Base-by-base conservation (phyloP, 2,329 filamentous ascomycete species). In the Davidsoniella neocaledoniae region DNA sequence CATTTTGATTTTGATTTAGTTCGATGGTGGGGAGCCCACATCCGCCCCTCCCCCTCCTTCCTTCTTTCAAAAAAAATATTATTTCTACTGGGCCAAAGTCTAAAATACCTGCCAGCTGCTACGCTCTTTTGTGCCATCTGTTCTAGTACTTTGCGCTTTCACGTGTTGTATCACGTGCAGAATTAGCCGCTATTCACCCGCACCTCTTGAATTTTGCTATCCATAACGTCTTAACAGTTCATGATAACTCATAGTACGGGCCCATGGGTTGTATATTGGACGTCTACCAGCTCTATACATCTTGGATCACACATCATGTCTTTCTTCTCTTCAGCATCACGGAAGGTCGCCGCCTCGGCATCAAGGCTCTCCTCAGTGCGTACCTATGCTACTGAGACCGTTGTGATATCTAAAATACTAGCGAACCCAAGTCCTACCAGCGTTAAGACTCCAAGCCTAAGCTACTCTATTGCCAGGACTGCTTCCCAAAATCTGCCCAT, bases 391-490 rank as follows among this genome's bases (percentile, higher is more conserved):
- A 43, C 17, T 58, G 57, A 47, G 55, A 46, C 53, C 43, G 26
- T 54, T 12, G 51, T 48, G 16, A 53, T 56, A 9, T 46, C 53
- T 36, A 37, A 25, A 46, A 21, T 54, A 21, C 43, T 43, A 7
- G 23, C 44, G 21, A 56, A 56, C 48, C 52, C 55, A 25, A 23
- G 37, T 12, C 12, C 49, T 51, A 53, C 49, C 37, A 56, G 46
- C 55, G 58, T n/a, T 57, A 57, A 52, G 16, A 48, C 65, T 64
- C 50, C 65, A 63, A 69, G 37, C 17, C 52, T 57, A 21, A 73
- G 76, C 9, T 94, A 87, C 68, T 73, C 79, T 58, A 73, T 96
- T 55, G 70, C 70, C 47, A 81, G 86, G 54, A 90, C 86, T 2
- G 67, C 71, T 1, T 80, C 76, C 37, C 75, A 78, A 44, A 77